Evolutionary conservation across 2,329 filamentous ascomycete species (phyloP).

Genomic region (Cercospora sp.): DNA sequence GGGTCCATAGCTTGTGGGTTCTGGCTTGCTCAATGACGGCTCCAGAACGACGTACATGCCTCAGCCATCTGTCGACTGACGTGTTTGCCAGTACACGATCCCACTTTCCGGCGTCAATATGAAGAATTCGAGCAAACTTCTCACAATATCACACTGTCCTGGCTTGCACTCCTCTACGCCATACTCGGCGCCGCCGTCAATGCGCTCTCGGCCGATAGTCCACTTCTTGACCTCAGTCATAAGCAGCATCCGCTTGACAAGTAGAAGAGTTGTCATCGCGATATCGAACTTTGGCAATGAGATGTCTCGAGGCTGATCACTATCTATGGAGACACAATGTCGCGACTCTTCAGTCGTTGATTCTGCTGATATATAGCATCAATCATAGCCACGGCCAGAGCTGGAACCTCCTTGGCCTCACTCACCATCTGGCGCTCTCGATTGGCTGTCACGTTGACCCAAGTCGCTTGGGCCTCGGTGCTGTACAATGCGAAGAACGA

Average conservation of each 20-base stretch:
- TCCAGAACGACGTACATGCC: neutral
- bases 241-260: neutral
- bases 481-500: slow-evolving; percentile 1
- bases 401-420: slow-evolving; percentile 7
- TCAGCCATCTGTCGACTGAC: neutral
- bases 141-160: neutral
- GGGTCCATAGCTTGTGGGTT: neutral
- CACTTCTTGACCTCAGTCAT: neutral
- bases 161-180: slow-evolving; percentile 6
- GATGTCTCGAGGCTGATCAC: slow-evolving; percentile 5
- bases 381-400: slow-evolving; percentile 1
- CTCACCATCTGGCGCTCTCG: slow-evolving; percentile 3
- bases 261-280: neutral
- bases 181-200: slow-evolving; percentile 1
- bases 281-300: neutral
- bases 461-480: neutral
- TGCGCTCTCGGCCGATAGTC: neutral
- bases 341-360: neutral
- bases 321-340: slow-evolving; percentile 9
- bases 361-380: slow-evolving; percentile 11
- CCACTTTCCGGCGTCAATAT: slow-evolving; percentile 2
- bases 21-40: neutral
- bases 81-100: neutral
- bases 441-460: slow-evolving; percentile 11
- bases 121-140: neutral